Conservation (phyloP, 2,329 filamentous ascomycete genomes). For the Dactylonectria macrodidyma region DNA sequence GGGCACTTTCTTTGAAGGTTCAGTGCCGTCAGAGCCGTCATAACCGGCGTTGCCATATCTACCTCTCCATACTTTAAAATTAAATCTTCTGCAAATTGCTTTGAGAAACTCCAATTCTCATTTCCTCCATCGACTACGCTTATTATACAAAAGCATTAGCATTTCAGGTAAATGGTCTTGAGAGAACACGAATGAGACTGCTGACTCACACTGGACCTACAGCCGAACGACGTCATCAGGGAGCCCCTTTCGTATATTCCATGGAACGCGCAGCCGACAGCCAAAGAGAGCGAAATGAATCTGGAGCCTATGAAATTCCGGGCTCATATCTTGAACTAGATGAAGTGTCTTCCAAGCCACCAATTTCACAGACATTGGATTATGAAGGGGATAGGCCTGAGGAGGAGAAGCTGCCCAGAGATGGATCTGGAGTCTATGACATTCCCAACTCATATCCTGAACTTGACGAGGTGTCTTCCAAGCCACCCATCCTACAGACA, state of each 20-base stretch:
- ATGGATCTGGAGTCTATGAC: too few relatives aligned
- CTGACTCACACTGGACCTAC: background rate
- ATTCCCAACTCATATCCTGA: slow-evolving; percentile 6
- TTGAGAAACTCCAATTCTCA: background rate
- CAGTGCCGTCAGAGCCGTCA: slow-evolving; percentile 40
- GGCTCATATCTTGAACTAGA: slow-evolving; percentile 12
- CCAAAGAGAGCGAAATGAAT: slow-evolving; percentile 5
- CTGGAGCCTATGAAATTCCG: slow-evolving; percentile 20
- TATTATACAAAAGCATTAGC: background rate
- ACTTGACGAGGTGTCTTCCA: slow-evolving; percentile 17
- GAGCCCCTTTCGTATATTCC: background rate
- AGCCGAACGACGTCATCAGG: background rate
- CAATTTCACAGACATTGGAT: slow-evolving; percentile 20
- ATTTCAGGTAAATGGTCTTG: background rate
- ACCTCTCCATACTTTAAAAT: background rate
- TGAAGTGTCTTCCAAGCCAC: slow-evolving; percentile 51
- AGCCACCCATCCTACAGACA: background rate
- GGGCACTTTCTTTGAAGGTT: slow-evolving; percentile 27
- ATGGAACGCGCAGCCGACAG: slow-evolving; percentile 21
- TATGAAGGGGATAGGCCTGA: background rate
- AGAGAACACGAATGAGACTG: slow-evolving; percentile 1
- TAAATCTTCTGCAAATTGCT: background rate
- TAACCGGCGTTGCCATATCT: slow-evolving; percentile 38
- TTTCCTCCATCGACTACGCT: slow-evolving; percentile 5
- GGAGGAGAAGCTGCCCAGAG: background rate